Evolutionary conservation across 2,329 filamentous ascomycete species (phyloP), one percentile per base, ranked within the genome.

Genomic region (Penicillium sp.): DNA sequence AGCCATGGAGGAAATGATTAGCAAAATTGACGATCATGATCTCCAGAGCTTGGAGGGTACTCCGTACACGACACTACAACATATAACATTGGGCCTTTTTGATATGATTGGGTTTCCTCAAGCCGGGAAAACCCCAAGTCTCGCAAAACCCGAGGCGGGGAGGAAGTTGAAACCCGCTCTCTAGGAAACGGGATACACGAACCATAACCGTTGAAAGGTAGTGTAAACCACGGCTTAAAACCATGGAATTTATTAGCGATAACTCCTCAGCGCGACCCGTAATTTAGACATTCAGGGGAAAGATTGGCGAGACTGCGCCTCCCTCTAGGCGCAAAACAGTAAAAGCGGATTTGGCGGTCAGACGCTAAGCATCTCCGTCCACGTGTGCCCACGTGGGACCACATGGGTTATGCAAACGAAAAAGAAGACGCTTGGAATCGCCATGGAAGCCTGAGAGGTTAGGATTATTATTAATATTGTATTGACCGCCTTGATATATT

Each of bases 351-450:
- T 49, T 47, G 41, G 48, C 55, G 56, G 53, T 53, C 50, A 54
- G 55, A 44, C 53, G 45, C 42, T 51, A 49, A 46, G 33, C 45
- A 56, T 56, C 56, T 60, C 64, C 55, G 55, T 59, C 64, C 64
- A 67, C 64, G 64, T 67, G 64, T 55, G 55, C 57, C 56, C 64
- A 67, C 64, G 64, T 67, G 64, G 61, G 56, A 60, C 61, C 52
- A 59, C 63, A 64, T 64, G 60, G 60, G 48, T 54, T 46, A 56
- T 58, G 61, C 61, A 57, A 54, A 54, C 48, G 48, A 54, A 48
- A 52, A 56, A 53, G 53, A 59, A 62, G 56, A 46, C 55, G 59
- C 55, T 53, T 64, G 54, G 61, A 62, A 63, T 57, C 50, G 51
- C 45, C 45, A 48, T 62, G 49, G 60, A 61, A 63, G 53, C 37